Conservation (phyloP, 768 basidiomycete genomes). For the Cystobasidiopsis lactophilus region DNA sequence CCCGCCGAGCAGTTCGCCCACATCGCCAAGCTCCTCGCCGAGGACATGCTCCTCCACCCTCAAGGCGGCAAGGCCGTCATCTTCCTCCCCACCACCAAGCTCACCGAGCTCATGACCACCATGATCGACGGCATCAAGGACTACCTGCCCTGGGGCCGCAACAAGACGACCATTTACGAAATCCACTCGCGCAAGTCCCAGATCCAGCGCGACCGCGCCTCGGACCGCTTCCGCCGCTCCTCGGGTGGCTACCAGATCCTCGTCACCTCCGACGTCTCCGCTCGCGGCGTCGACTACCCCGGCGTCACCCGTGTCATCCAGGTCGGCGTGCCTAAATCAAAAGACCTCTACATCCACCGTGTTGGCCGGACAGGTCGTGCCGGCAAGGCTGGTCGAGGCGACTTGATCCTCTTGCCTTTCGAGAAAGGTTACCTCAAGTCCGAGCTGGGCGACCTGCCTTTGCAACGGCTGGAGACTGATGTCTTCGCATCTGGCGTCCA, state of each 20-base stretch:
- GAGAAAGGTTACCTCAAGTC: conserved; percentile 37
- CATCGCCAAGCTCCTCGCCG: conserved; percentile 51
- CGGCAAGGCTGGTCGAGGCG: conserved; percentile 33
- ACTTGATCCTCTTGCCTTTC: conserved; percentile 34
- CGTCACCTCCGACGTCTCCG: conserved; percentile 28
- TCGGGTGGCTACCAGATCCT: conserved; percentile 32
- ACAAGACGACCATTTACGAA: conserved; percentile 42
- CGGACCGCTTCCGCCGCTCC: conserved; percentile 41
- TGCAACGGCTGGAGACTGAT: conserved; percentile 36
- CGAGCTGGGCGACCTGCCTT: conserved; percentile 43
- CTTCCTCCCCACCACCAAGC: conserved; percentile 53
- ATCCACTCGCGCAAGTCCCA: conserved; percentile 43
- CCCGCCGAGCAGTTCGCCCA: conserved; percentile 54
- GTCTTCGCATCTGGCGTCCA: conserved; percentile 32
- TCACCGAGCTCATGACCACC: conserved; percentile 51
- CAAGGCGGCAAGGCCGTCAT: conserved; percentile 33
- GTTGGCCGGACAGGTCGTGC: conserved; percentile 30
- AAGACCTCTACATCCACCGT: conserved; percentile 35
- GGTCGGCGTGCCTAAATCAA: conserved; percentile 48
- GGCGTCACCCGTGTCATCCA: conserved; percentile 55
- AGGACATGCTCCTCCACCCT: conserved; percentile 60
- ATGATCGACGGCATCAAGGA: conserved; percentile 35
- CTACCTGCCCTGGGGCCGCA: conserved; percentile 33
- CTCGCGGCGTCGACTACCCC: conserved; percentile 48
- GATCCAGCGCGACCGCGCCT: conserved; percentile 30